Percentiles rank a stretch among this genome's conserved stretches.
phyloP scores from a whole-genome alignment of 805 yeast species.

The Yamadazyma insecticola region DNA sequence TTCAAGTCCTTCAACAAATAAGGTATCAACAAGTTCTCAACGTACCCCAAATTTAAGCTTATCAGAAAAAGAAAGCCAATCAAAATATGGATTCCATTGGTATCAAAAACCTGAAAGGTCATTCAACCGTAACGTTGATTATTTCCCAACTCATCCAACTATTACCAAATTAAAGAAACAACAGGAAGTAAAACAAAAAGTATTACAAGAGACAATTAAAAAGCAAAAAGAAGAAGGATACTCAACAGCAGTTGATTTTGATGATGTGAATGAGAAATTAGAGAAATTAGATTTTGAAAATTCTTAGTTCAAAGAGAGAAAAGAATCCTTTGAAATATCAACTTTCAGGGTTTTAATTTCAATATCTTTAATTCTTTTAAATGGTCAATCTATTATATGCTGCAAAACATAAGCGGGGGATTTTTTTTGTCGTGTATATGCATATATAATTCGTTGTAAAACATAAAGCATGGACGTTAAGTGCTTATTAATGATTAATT shows the following conservation, averaged over 20 bases:
- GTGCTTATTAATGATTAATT: too few relatives aligned
- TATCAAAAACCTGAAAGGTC: conserved; percentile 25
- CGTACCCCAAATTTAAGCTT: too few relatives aligned
- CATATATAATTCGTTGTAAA: too few relatives aligned
- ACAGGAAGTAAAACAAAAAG: not conserved
- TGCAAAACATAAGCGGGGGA: too few relatives aligned
- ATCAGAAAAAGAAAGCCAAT: conserved; percentile 7
- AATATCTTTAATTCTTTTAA: too few relatives aligned
- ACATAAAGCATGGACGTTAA: too few relatives aligned
- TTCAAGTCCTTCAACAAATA: not conserved
- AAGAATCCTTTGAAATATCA: too few relatives aligned
- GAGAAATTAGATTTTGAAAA: conserved; percentile 6
- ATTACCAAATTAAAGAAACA: conserved; percentile 3
- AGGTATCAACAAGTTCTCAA: too few relatives aligned
- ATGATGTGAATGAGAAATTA: conserved; percentile 8
- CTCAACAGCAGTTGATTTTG: conserved; percentile 8
- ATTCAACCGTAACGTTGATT: conserved; percentile 24
- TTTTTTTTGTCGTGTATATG: too few relatives aligned
- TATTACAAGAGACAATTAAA: not conserved
- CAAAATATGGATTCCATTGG: conserved; percentile 12
- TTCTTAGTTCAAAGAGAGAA: not conserved
- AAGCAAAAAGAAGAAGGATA: conserved; percentile 1
- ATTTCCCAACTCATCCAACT: conserved; percentile 22
- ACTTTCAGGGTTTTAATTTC: too few relatives aligned
- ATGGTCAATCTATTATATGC: too few relatives aligned